These are phyloP conservation scores for Saprolegnia parasitica DNA, from an alignment of 352 stramenopile species.

Conservation along the genomic window DNA sequence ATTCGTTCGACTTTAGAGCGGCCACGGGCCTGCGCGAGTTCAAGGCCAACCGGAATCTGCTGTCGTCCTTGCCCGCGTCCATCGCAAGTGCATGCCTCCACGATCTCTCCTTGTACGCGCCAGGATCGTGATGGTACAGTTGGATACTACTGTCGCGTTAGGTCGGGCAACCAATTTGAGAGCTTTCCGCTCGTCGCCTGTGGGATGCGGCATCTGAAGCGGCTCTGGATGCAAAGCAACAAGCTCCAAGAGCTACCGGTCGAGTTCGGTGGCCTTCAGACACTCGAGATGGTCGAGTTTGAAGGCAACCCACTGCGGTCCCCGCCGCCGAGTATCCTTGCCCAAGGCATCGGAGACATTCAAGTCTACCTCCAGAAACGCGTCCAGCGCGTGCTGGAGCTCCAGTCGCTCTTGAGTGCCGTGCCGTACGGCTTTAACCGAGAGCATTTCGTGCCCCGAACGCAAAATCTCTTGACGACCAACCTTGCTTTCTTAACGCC, in stretches of 20 bases:
- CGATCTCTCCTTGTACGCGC: constrained; percentile 44
- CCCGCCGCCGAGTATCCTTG: constrained; percentile 59
- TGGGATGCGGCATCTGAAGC: constrained; percentile 37
- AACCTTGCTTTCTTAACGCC: constrained; percentile 42
- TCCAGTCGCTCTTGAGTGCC: constrained; percentile 39
- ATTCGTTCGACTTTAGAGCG: constrained; percentile 40
- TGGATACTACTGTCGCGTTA: not conserved
- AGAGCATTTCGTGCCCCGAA: constrained; percentile 36
- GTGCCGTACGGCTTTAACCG: constrained; percentile 38
- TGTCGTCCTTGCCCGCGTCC: constrained; percentile 42
- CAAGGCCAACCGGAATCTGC: constrained; percentile 46
- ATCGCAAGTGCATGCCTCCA: constrained; percentile 39
- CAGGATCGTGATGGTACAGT: not conserved
- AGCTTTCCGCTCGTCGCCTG: constrained; percentile 45
- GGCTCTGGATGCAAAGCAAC: constrained; percentile 66
- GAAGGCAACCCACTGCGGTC: constrained; percentile 74
- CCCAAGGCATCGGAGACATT: constrained; percentile 45
- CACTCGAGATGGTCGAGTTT: constrained; percentile 46
- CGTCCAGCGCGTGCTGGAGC: constrained; percentile 49
- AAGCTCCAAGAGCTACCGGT: constrained; percentile 54
- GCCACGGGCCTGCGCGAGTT: constrained; percentile 40
- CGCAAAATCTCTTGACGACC: constrained; percentile 2
- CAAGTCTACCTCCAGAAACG: constrained; percentile 56
- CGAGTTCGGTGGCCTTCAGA: constrained; percentile 46
- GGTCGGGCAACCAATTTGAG: constrained; percentile 49